Base-by-base conservation (phyloP, 768 basidiomycete species). In the Lactarius evosmus region DNA sequence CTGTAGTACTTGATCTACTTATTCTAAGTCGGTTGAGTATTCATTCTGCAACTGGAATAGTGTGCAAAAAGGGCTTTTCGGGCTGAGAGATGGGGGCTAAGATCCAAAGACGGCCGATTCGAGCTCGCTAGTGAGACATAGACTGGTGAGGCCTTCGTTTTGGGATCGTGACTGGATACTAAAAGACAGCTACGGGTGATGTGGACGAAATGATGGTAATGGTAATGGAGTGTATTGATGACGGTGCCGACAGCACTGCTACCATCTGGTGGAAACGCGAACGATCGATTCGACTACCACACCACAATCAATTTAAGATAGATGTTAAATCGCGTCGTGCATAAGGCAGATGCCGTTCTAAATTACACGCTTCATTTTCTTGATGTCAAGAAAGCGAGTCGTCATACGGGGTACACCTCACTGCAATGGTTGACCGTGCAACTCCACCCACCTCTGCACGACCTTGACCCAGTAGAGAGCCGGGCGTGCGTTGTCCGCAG, bases 401-500 rank as follows among this genome's bases (percentile, higher is more conserved):
- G 40, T 16, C 9, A 34, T 34, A 34, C 4, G 34, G 38, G 16
- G n/a, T 34, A 32, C 25, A 2, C 16, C 44, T 56, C 58, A 64
- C 17, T 49, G 29, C 19, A 60, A 56, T 17, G 66, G 66, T 55
- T 56, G 62, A 4, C 66, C 64, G 16, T 68, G 57, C 25, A 60
- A 40, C 40, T 67, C 57, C 50, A 67, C 56, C 65, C 67, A 68
- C 40, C 67, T 51, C 65, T 67, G 60, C 4, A 50, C 53, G 6
- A 67, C 61, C 19, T 66, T 55, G 1, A 66, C 60, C 65, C 65
- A 66, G 25, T 67, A 66, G 19, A 68, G 33, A 7, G 67, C 51
- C n/a, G 67, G 65, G 36, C 67, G 60, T 19, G 49, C 32, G 0
- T 7, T 46, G 46, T 61, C 67, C 3, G 57, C 38, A 2, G 60